Evolutionary conservation across 2,329 filamentous ascomycete species (phyloP).

Genomic region (Xylariaceae sp.): DNA sequence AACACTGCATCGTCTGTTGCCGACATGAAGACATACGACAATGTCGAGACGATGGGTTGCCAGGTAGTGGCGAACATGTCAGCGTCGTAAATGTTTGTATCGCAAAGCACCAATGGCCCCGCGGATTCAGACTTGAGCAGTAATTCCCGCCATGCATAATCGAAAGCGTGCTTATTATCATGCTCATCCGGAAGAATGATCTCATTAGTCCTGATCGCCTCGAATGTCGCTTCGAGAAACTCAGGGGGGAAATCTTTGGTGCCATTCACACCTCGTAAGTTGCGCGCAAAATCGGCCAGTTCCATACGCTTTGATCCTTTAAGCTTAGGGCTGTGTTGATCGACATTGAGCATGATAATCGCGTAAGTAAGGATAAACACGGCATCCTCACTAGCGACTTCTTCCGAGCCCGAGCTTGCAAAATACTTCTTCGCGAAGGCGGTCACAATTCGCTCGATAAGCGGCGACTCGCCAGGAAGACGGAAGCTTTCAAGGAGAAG

Average conservation of each 20-base stretch:
- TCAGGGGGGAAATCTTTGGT: constrained; percentile 81
- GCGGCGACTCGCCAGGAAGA: constrained; percentile 85
- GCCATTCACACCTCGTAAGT: constrained; percentile 87
- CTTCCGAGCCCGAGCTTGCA: constrained; percentile 67
- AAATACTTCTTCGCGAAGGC: constrained; percentile 87
- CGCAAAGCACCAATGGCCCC: constrained; percentile 73
- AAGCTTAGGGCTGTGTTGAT: constrained; percentile 93
- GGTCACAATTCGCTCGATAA: constrained; percentile 91
- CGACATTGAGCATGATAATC: constrained; percentile 96
- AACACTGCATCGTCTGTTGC: constrained; percentile 96
- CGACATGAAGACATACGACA: constrained; percentile 99
- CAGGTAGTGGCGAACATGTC: constrained; percentile 98
- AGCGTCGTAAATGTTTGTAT: constrained; percentile 93
- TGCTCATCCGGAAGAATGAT: constrained; percentile 98
- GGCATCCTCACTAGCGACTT: constrained; percentile 82
- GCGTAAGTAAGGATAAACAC: constrained; percentile 92
- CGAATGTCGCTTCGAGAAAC: constrained; percentile 84
- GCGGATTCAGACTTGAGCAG: constrained; percentile 80
- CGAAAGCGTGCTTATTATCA: constrained; percentile 93
- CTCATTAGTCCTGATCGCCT: constrained; percentile 89
- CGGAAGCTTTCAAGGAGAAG: constrained; percentile 90
- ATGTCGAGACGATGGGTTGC: constrained; percentile 90
- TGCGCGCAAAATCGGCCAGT: constrained; percentile 78
- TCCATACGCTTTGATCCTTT: constrained; percentile 81
- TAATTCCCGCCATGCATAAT: constrained; percentile 96